Base-by-base conservation (phyloP, 805 yeast species). In the Lachancea sp. region DNA sequence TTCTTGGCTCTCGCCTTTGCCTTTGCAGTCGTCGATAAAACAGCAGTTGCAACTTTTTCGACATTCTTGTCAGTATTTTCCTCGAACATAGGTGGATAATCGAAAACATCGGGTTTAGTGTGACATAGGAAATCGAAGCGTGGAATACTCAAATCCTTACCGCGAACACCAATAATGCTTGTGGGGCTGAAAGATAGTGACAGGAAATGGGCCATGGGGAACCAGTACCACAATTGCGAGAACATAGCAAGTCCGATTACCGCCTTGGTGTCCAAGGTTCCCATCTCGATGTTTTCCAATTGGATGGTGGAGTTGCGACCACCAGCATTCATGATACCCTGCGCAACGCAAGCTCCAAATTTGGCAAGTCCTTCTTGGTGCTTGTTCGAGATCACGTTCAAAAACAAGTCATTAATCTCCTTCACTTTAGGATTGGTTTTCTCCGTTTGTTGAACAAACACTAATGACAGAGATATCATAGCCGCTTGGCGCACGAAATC, bases 401-500 rank as follows among this genome's bases (percentile, higher is more conserved):
- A 82, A 52, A 84, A 79, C 39, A 76, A 74, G 58, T 85, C 85
- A 59, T 82, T 85, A 54, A 88, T 75, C 32, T 81, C 79, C 52
- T 79, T 80, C 30, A 91, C 93, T 60, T 85, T 84, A 33, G 96
- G 89, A 65, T 75, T 77, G 3, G 85, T 71, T 54, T 81, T 81
- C 55, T 90, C 96, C 61, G 86, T 93, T 58, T 85, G 91, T 65
- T 82, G 89, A 47, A 93, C 82, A 60, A 90, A 75, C 45, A 93
- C 79, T 96, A 93, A 84, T 6, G 98, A 77, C 50, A 87, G 71
- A 2, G 98, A 95, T 65, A 90, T 82, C 67, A 89, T 77, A 1
- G 99, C 96, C 56, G 98, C 98, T 69, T 93, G 99, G 63, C 98
- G 85, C 36, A 93, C 99, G 69, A 91, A 93, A 66, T 93, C 99